Base-by-base conservation (phyloP, 2,329 filamentous ascomycete species). In the Ascochyta viciae-villosae region DNA sequence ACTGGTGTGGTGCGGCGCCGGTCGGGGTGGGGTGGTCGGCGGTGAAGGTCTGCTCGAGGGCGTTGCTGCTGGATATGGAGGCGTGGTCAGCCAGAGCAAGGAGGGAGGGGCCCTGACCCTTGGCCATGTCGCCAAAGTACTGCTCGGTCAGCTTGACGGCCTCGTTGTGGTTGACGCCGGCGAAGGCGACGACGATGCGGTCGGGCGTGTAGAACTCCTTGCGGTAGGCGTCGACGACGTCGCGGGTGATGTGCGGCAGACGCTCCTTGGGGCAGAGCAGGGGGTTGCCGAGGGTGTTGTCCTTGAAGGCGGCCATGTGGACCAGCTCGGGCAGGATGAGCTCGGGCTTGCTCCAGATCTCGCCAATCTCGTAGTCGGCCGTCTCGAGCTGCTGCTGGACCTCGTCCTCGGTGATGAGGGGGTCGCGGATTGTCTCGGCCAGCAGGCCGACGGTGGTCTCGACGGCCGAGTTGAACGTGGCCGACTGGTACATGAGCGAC, bases 301-400 rank as follows among this genome's bases (percentile, higher is more conserved):
- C 90, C 80, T 92, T 95, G 79, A 91, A 99, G 2, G 93, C 95
- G 9, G 95, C 92, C 81, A 93, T 95, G 76, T 99, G 95, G 34
- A 98, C 89, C 66, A 99, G 80, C 78, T 99, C 95, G 0, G 95
- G 95, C 58, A 99, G 81, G 66, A 99, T 98, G 52, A 99, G 85
- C 71, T 98, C 94, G 0, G 95, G 93, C 82, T 96, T 98, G 67
- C 89, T 89, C 95, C 95, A 99, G 53, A 99, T 98, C 81, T 98
- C 95, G 23, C 87, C 87, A 74, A 99, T 95, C 79, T 99, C 95
- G 74, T 98, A 99, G 48, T 93, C 87, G 8, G 94, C 95, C 6
- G 94, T 98, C 73, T 90, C 87, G 22, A 99, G 81, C 78, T 99
- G 95, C 74, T 92, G 87, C 19, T 84, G 79, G 0, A 99, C 90